Evolutionary conservation across 352 stramenopile genomes (phyloP).

Genomic region (Globisporangium nodosum): DNA sequence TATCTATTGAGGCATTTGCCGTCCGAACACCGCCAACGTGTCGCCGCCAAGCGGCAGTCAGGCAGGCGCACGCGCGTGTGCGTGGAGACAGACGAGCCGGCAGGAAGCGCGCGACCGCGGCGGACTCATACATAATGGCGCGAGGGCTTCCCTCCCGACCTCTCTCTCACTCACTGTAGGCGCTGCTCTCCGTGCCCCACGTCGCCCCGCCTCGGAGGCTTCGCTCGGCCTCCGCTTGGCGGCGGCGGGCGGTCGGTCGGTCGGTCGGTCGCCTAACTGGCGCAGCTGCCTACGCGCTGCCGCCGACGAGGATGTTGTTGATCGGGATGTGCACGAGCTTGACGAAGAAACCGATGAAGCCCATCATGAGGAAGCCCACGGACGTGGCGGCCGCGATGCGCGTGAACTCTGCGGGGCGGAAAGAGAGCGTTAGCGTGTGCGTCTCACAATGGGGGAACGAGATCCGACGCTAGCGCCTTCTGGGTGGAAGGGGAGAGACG

Average conservation of each 20-base stretch:
- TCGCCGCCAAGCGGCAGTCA: neutral
- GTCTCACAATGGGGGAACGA: neutral
- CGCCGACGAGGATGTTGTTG: slow-evolving; percentile 99
- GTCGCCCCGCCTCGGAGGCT: neutral
- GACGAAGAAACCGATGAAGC: slow-evolving; percentile 99
- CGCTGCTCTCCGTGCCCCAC: neutral
- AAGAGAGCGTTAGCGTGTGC: neutral
- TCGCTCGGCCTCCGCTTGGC: neutral
- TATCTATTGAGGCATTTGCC: neutral
- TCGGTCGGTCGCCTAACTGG: neutral
- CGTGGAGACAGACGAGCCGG: no score
- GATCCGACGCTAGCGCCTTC: slow-evolving; percentile 2
- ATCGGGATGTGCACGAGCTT: slow-evolving; percentile 99
- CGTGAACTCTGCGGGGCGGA: slow-evolving; percentile 85
- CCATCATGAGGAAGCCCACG: slow-evolving; percentile 98
- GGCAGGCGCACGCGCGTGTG: no score
- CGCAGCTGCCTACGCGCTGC: slow-evolving; percentile 51
- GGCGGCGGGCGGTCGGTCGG: neutral
- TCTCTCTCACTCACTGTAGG: neutral
- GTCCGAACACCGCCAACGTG: no score
- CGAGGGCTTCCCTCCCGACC: neutral
- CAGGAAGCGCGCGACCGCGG: no score
- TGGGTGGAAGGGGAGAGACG: slow-evolving; percentile 7
- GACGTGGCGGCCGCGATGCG: slow-evolving; percentile 93
- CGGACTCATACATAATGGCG: neutral